Percentiles rank a stretch among this genome's conserved stretches.
phyloP scores from a whole-genome alignment of 768 basidiomycete genomes.

The Suillus ampliporus region DNA sequence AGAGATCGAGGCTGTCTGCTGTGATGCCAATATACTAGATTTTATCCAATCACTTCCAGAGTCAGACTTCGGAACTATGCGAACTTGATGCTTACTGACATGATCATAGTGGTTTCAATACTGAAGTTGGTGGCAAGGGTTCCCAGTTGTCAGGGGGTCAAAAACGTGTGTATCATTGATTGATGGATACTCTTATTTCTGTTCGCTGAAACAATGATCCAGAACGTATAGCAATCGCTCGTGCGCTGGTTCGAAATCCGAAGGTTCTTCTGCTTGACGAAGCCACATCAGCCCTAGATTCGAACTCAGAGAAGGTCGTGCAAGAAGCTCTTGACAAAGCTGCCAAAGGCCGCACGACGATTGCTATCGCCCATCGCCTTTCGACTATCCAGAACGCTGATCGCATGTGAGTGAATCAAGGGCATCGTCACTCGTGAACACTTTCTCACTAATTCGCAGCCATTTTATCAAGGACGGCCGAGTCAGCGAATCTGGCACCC shows the following conservation, averaged over 20 bases:
- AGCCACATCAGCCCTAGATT: conserved; percentile 90
- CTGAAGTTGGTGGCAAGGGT: conserved; percentile 89
- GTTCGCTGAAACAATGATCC: conserved; percentile 10
- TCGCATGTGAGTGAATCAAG: conserved; percentile 63
- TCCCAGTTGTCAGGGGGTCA: conserved; percentile 90
- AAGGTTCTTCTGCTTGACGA: conserved; percentile 89
- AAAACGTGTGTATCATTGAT: conserved; percentile 59
- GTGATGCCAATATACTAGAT: conserved; percentile 88
- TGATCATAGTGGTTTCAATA: conserved; percentile 77
- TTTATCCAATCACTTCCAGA: conserved; percentile 86
- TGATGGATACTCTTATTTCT: conserved; percentile 4
- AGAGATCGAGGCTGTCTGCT: conserved; percentile 86
- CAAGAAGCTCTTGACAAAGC: conserved; percentile 94
- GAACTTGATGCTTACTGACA: conserved; percentile 14
- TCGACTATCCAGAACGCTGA: conserved; percentile 93
- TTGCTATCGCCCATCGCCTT: conserved; percentile 94
- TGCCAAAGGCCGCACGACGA: conserved; percentile 89
- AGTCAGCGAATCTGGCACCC: conserved; percentile 86
- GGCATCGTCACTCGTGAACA: background rate
- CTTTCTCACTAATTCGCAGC: conserved; percentile 43
- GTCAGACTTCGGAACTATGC: conserved; percentile 46
- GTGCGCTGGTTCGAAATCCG: conserved; percentile 88
- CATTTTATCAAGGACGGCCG: conserved; percentile 90
- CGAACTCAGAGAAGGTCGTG: conserved; percentile 91
- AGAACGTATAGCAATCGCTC: conserved; percentile 84